These are phyloP conservation scores for Pyrenophora seminiperda DNA, from an alignment of 2,329 filamentous ascomycete genomes.

Conservation along the genomic window DNA sequence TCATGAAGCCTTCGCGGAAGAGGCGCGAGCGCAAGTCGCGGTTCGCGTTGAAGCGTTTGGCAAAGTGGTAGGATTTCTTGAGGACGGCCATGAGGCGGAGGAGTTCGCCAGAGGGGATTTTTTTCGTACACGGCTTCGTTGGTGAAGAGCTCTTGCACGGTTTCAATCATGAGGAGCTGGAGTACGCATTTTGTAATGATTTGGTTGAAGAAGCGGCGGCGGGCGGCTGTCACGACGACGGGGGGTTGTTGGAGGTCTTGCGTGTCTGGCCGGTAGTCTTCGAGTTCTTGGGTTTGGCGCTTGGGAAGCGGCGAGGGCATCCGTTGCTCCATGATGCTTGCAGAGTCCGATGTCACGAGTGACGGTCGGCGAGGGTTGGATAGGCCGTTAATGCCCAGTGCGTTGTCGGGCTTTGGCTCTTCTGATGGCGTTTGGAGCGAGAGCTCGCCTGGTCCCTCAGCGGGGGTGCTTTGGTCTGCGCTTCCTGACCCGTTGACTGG, in stretches of 20 bases:
- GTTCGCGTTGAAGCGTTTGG: conserved; percentile 96
- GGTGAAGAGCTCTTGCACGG: conserved; percentile 96
- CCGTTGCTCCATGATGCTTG: conserved; percentile 30
- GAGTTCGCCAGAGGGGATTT: conserved; percentile 89
- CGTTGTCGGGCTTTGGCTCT: conserved; percentile 43
- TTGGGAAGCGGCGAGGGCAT: conserved; percentile 42
- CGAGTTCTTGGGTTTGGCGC: conserved; percentile 60
- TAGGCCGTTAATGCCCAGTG: conserved; percentile 53
- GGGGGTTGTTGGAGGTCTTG: conserved; percentile 79
- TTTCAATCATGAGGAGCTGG: conserved; percentile 98
- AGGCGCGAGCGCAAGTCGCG: conserved; percentile 92
- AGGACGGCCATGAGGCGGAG: conserved; percentile 90
- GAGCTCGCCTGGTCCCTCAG: conserved; percentile 41
- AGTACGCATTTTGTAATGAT: conserved; percentile 99
- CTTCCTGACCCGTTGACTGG: conserved; percentile 56
- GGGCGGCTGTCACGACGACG: conserved; percentile 87
- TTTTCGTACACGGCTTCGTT: conserved; percentile 93
- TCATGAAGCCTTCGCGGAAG: conserved; percentile 99
- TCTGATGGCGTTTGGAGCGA: conserved; percentile 42
- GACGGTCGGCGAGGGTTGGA: conserved; percentile 35
- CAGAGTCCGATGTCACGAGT: conserved; percentile 38
- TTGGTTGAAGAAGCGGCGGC: conserved; percentile 95
- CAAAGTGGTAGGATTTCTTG: conserved; percentile 96
- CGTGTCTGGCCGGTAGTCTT: conserved; percentile 80
- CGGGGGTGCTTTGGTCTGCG: conserved; percentile 50